phyloP scores from a whole-genome alignment of 1,284 basidiomycete genomes.

The Marasmius sp. region DNA sequence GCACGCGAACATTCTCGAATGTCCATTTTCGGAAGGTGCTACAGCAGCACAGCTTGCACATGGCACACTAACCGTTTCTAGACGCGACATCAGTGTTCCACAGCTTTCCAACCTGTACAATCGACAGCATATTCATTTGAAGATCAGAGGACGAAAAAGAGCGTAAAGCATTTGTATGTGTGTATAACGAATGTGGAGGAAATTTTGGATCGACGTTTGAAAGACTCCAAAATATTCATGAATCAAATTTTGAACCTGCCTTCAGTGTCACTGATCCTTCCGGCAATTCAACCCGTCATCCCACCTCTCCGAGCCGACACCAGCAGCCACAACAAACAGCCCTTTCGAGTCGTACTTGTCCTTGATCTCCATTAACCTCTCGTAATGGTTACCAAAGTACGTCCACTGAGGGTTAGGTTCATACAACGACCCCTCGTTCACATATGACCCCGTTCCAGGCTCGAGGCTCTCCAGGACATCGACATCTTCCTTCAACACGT shows the following conservation, averaged over 20 bases:
- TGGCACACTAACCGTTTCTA: not conserved
- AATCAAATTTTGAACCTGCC: too few relatives aligned
- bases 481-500: conserved; percentile 18
- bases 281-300: conserved; percentile 15
- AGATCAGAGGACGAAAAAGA: too few relatives aligned
- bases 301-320: conserved; percentile 44
- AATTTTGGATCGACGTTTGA: too few relatives aligned
- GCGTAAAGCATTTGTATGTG: too few relatives aligned
- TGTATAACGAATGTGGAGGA: too few relatives aligned
- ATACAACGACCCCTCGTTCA: conserved; percentile 44
- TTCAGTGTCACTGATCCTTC: too few relatives aligned
- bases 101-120: too few relatives aligned
- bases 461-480: conserved; percentile 25
- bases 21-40: not conserved
- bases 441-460: conserved; percentile 35
- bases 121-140: too few relatives aligned
- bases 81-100: too few relatives aligned
- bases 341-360: conserved; percentile 39
- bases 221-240: too few relatives aligned
- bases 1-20: conserved; percentile 40
- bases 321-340: conserved; percentile 42
- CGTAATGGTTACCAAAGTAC: conserved; percentile 46
- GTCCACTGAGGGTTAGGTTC: conserved; percentile 36
- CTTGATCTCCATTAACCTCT: conserved; percentile 39
- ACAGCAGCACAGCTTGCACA: too few relatives aligned